A percentile compares a stretch with the other conserved stretches of the same genome.
These are phyloP conservation scores for Alternaria sp. DNA, from an alignment of 2,329 filamentous ascomycete genomes.

Conservation along the genomic window DNA sequence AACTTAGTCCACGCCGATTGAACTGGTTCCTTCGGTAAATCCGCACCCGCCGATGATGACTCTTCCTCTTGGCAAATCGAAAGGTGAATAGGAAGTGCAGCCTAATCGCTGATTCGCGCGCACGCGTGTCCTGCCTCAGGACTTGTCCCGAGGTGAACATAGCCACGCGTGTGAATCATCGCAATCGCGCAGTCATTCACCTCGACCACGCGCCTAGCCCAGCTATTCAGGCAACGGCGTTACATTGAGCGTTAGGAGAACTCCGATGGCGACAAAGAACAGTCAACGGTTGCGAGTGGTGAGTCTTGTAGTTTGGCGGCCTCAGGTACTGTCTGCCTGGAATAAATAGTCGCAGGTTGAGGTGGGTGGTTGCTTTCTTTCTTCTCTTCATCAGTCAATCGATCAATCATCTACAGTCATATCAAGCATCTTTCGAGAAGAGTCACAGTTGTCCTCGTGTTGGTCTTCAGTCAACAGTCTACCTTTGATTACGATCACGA, in stretches of 20 bases:
- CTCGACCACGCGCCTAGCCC: conserved; percentile 15
- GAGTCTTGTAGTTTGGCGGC: conserved; percentile 27
- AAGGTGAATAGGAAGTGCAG: conserved; percentile 16
- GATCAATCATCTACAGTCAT: conserved; percentile 24
- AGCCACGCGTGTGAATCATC: conserved; percentile 43
- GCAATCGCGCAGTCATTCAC: conserved; percentile 33
- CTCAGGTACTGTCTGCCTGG: conserved; percentile 43
- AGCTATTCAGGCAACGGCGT: conserved; percentile 36
- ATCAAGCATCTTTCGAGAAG: conserved; percentile 1
- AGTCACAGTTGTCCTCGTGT: conserved; percentile 16
- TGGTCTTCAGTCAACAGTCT: conserved; percentile 23
- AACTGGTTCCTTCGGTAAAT: conserved; percentile 24
- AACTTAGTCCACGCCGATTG: conserved; percentile 16
- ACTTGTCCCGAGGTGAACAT: conserved; percentile 22
- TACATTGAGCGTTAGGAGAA: conserved; percentile 26
- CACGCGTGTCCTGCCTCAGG: conserved; percentile 29
- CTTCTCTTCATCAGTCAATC: conserved; percentile 12
- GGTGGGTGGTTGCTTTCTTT: conserved; percentile 15
- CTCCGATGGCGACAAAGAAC: conserved; percentile 25
- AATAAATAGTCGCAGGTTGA: conserved; percentile 31
- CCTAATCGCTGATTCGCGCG: conserved; percentile 28
- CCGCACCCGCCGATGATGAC: conserved; percentile 26
- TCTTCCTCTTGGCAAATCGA: conserved; percentile 19
- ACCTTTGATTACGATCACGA: not conserved
- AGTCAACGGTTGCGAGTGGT: conserved; percentile 21